A percentile compares a stretch with the other conserved stretches of the same genome.
These are phyloP conservation scores for Acanthamoeba quina DNA, from an alignment of 208 protist species.

Conservation along the genomic window DNA sequence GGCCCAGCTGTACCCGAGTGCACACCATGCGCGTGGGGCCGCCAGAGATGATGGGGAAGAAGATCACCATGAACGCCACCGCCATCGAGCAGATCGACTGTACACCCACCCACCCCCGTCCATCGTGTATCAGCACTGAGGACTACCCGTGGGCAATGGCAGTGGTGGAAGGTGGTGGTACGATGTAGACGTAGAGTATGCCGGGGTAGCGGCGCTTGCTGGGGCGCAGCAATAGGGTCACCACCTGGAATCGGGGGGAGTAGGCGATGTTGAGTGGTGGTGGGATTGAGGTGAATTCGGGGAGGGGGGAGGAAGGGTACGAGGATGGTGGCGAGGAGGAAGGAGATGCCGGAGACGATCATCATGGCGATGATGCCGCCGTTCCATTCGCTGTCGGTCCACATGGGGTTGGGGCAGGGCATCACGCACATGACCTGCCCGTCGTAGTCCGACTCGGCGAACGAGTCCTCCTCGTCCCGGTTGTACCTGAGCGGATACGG, in stretches of 20 bases:
- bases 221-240: not conserved
- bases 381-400: constrained; percentile 32
- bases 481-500: constrained; percentile 49
- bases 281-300: not conserved
- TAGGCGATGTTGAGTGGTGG: not conserved
- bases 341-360: constrained; percentile 44
- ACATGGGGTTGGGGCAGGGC: constrained; percentile 54
- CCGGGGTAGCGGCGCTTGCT: constrained; percentile 40
- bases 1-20: not conserved
- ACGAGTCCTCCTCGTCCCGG: not conserved
- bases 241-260: not conserved
- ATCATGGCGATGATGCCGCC: constrained; percentile 33
- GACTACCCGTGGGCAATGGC: not conserved
- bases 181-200: constrained; percentile 41
- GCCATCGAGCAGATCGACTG: constrained; percentile 11
- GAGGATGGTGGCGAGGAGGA: not conserved
- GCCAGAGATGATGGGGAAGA: constrained; percentile 45
- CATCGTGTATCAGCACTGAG: not conserved
- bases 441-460: constrained; percentile 4
- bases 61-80: constrained; percentile 11
- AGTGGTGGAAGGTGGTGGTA: not conserved
- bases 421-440: constrained; percentile 17
- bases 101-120: too few species aligned
- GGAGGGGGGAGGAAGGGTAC: not conserved
- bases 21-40: constrained; percentile 35